Conservation (phyloP, 495 filamentous ascomycete genomes). For the Neurospora cerealis region DNA sequence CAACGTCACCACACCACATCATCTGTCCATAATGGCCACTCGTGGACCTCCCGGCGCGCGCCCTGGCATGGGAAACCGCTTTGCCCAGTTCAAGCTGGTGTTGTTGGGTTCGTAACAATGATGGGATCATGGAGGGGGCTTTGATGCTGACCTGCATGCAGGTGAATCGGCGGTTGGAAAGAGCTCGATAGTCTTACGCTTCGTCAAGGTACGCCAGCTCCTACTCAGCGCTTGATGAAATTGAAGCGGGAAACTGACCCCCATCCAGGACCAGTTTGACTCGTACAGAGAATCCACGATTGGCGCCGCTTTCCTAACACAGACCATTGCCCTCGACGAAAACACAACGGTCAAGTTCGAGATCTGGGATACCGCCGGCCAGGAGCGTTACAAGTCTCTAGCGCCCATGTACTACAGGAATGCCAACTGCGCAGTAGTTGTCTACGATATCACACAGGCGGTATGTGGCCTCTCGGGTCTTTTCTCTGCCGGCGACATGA, state of each 20-base stretch:
- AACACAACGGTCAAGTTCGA: constrained; percentile 98
- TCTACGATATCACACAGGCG: constrained; percentile 98
- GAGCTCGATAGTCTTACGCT: constrained; percentile 95
- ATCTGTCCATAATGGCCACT: constrained; percentile 56
- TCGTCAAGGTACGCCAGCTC: constrained; percentile 69
- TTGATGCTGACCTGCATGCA: constrained; percentile 38
- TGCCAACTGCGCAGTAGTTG: constrained; percentile 96
- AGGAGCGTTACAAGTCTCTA: constrained; percentile 96
- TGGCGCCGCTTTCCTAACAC: constrained; percentile 96
- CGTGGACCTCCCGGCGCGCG: constrained; percentile 68
- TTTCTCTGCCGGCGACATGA: background rate
- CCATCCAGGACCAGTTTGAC: constrained; percentile 90
- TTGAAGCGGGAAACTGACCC: constrained; percentile 8
- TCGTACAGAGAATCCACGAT: constrained; percentile 99
- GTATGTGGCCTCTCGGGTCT: constrained; percentile 42
- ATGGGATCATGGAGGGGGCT: constrained; percentile 1
- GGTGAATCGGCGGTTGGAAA: constrained; percentile 98
- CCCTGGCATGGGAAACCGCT: constrained; percentile 53
- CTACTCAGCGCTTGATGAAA: background rate
- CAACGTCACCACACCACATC: constrained; percentile 7
- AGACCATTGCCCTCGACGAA: constrained; percentile 95
- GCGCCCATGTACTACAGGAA: constrained; percentile 99
- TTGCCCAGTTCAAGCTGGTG: constrained; percentile 98
- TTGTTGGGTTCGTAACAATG: constrained; percentile 55
- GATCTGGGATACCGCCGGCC: constrained; percentile 98